These are phyloP conservation scores for Termitomyces titanicus DNA, from an alignment of 768 basidiomycete species.

Conservation along the genomic window DNA sequence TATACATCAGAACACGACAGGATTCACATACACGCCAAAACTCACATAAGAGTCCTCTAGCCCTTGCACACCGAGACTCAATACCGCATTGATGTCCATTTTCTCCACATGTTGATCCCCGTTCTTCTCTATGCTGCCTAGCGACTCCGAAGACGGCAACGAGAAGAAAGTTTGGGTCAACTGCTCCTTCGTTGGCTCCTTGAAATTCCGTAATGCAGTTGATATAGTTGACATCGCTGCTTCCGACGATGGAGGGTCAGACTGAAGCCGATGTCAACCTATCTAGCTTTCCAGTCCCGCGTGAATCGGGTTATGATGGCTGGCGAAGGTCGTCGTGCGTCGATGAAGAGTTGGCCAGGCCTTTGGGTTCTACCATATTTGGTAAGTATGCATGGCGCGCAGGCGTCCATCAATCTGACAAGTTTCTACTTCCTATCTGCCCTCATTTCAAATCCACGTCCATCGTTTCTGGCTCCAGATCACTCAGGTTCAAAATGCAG, in stretches of 20 bases:
- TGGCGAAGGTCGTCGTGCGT: neutral
- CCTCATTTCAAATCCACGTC: too few species aligned
- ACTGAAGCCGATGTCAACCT: neutral
- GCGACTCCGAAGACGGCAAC: constrained; percentile 47
- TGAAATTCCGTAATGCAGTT: constrained; percentile 86
- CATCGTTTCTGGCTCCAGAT: too few species aligned
- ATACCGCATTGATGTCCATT: constrained; percentile 88
- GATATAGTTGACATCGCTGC: constrained; percentile 73
- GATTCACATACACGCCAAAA: constrained; percentile 17
- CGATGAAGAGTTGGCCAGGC: neutral
- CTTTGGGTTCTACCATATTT: neutral
- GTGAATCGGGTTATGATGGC: neutral
- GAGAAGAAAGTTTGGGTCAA: constrained; percentile 85
- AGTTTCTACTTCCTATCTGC: too few species aligned
- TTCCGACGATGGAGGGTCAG: neutral
- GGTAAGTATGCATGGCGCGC: too few species aligned
- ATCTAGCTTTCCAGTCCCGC: neutral
- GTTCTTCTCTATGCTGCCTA: constrained; percentile 20
- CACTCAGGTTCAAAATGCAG: too few species aligned
- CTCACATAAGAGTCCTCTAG: constrained; percentile 92
- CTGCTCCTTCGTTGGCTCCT: constrained; percentile 89
- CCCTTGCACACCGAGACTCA: constrained; percentile 75
- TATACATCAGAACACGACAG: constrained; percentile 5
- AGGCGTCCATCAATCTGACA: neutral
- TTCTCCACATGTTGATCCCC: constrained; percentile 46